Evolutionary conservation across 257 asterid species (phyloP), one percentile per base, ranked within the genome.

Genomic region (Jasminum sambac): DNA sequence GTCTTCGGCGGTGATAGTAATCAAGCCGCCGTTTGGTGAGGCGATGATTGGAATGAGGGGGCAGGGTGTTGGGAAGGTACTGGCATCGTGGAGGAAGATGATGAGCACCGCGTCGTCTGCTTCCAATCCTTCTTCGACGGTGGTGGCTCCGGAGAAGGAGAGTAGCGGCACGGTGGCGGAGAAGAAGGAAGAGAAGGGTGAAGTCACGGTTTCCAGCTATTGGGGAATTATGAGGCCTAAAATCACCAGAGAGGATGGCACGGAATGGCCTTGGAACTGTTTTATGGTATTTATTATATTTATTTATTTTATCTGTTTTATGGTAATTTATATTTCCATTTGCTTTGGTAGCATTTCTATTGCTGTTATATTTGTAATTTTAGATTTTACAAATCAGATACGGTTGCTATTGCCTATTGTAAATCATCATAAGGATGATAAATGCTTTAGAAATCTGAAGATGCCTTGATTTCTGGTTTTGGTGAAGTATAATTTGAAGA

Each of bases 251-350:
- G 96, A 88, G 66, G 98, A 93, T 65, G 98, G 97, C 40, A 78
- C 96, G 5, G 90, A 84, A 58, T 88, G 97, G 98, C 95, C 96
- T 36, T 93, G 97, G 98, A 88, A 93, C 83, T 88, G 96, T 70
- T 92, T 92, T 83, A 92, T 87, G 98, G 98, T 92, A 91, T 71
- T 37, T n/a, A n/a, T 26, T 30, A 12, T 8, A 41, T 26, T 2
- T 6, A n/a, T n/a, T n/a, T n/a, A n/a, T n/a, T n/a, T n/a, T n/a
- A n/a, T n/a, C 83, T 88, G 96, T 70, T 92, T 92, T 83, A 92
- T 87, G 98, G 98, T 92, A 91, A 74, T 37, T 26, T 30, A 12
- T 8, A 41, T 26, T 2, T 6, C 34, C 64, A 42, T 66, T 16
- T 39, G 2, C 43, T 8, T 39, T 39, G 43, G 43, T 39, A 39